Percentiles rank a stretch among this genome's conserved stretches.
Conservation (phyloP, 2,329 filamentous ascomycete species). For the Macroventuria anomochaeta region DNA sequence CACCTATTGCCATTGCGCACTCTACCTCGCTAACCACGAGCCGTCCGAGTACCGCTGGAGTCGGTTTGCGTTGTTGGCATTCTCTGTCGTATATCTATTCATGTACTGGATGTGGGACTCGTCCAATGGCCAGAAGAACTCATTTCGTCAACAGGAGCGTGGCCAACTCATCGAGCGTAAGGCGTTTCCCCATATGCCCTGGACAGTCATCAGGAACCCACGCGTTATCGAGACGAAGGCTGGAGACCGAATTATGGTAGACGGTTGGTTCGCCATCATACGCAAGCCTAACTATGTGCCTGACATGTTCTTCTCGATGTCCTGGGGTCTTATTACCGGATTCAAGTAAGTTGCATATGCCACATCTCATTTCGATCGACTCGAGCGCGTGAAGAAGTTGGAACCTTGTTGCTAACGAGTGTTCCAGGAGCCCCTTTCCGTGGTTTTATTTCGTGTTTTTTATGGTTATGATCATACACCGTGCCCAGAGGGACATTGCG, state of each 20-base stretch:
- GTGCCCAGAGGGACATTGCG: slow-evolving; percentile 75
- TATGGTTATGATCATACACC: slow-evolving; percentile 76
- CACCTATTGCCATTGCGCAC: slow-evolving; percentile 89
- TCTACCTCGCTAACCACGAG: slow-evolving; percentile 84
- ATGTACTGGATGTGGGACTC: slow-evolving; percentile 93
- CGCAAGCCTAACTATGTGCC: slow-evolving; percentile 82
- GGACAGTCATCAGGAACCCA: slow-evolving; percentile 81
- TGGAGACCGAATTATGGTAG: slow-evolving; percentile 77
- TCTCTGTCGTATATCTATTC: slow-evolving; percentile 75
- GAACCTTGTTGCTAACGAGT: background rate
- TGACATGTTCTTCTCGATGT: slow-evolving; percentile 77
- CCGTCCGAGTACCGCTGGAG: slow-evolving; percentile 79
- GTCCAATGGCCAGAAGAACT: slow-evolving; percentile 89
- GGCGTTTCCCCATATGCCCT: slow-evolving; percentile 85
- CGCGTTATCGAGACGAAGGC: slow-evolving; percentile 74
- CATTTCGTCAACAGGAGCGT: slow-evolving; percentile 79
- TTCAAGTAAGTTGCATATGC: slow-evolving; percentile 68
- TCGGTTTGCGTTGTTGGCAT: slow-evolving; percentile 65
- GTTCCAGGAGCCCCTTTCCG: slow-evolving; percentile 65
- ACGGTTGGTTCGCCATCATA: slow-evolving; percentile 77
- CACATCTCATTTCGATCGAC: too few species aligned
- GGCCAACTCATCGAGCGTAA: slow-evolving; percentile 71
- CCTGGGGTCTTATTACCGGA: slow-evolving; percentile 79
- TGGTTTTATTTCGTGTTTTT: slow-evolving; percentile 91
- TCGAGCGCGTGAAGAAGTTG: too few species aligned